These are phyloP conservation scores for Lagenaria siceraria DNA, from an alignment of 306 rosid species.

Conservation along the genomic window DNA sequence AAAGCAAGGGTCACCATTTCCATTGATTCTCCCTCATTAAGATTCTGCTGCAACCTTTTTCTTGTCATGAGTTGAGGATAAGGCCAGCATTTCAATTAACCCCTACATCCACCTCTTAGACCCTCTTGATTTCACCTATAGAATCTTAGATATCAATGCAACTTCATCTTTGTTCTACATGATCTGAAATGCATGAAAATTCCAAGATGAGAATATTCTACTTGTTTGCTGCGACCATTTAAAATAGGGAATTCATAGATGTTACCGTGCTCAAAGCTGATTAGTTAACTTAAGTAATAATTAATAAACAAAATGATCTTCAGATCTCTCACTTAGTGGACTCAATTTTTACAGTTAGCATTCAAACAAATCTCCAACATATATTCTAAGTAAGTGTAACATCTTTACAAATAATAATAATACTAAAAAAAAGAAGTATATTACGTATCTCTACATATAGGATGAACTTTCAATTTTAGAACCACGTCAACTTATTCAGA, in stretches of 20 bases:
- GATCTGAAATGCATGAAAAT: slow-evolving; percentile 15
- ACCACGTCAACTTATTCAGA: not conserved
- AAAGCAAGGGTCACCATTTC: slow-evolving; percentile 8
- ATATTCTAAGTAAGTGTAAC: not conserved
- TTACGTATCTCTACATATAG: not conserved
- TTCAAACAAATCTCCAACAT: not conserved
- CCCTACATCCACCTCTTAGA: not conserved
- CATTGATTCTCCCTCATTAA: slow-evolving; percentile 7
- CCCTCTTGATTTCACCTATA: slow-evolving; percentile 6
- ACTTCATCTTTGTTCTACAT: slow-evolving; percentile 15
- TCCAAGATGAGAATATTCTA: slow-evolving; percentile 18
- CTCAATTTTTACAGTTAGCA: not conserved
- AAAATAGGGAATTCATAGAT: not conserved
- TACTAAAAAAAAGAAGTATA: not conserved
- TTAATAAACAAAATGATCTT: not conserved
- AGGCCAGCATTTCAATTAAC: slow-evolving; percentile 5
- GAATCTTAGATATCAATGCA: slow-evolving; percentile 17
- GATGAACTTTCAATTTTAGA: not conserved
- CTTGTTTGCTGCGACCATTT: not conserved
- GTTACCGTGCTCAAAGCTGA: not conserved
- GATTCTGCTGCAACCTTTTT: slow-evolving; percentile 4
- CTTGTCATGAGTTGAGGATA: not conserved
- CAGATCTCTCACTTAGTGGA: not conserved
- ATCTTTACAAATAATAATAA: not conserved
- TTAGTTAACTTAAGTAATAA: not conserved